A percentile compares a stretch with the other conserved stretches of the same genome.
Evolutionary conservation across 2,329 filamentous ascomycete species (phyloP).

Genomic region (Exophiala aquamarina): DNA sequence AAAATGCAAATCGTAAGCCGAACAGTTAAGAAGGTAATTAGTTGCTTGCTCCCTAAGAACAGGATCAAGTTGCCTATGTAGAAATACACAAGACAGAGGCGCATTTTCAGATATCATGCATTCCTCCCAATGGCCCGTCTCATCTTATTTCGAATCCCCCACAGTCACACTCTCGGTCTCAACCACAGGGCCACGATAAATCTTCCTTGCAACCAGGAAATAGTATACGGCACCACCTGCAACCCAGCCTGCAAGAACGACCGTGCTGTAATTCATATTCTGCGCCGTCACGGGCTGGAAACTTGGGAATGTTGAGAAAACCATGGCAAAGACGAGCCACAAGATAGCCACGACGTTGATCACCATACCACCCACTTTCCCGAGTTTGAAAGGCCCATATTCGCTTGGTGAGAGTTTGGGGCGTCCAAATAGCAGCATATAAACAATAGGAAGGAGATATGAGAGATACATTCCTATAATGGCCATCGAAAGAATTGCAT

Average conservation of each 20-base stretch:
- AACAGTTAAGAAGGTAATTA: too few species aligned
- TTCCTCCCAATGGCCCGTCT: too few species aligned
- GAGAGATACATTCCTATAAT: constrained; percentile 46
- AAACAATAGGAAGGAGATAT: constrained; percentile 48
- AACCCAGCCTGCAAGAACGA: constrained; percentile 30
- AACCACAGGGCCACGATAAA: constrained; percentile 49
- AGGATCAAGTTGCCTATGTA: too few species aligned
- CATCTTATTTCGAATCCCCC: neutral
- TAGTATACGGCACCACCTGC: constrained; percentile 46
- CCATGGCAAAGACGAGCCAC: constrained; percentile 31
- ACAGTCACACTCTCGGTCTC: constrained; percentile 28
- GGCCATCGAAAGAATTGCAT: constrained; percentile 28
- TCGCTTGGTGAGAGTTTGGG: constrained; percentile 17
- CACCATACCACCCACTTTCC: constrained; percentile 25
- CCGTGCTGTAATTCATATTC: constrained; percentile 37
- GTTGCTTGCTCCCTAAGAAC: too few species aligned
- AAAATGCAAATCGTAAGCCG: too few species aligned
- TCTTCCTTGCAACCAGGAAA: constrained; percentile 44
- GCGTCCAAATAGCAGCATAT: constrained; percentile 41
- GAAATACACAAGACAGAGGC: too few species aligned
- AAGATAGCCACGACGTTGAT: constrained; percentile 33
- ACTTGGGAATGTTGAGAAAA: constrained; percentile 35
- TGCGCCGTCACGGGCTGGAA: constrained; percentile 32
- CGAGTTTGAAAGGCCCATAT: constrained; percentile 31
- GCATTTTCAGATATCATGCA: too few species aligned